Evolutionary conservation across 352 stramenopile species (phyloP).

Genomic region (Globisporangium paddicum): DNA sequence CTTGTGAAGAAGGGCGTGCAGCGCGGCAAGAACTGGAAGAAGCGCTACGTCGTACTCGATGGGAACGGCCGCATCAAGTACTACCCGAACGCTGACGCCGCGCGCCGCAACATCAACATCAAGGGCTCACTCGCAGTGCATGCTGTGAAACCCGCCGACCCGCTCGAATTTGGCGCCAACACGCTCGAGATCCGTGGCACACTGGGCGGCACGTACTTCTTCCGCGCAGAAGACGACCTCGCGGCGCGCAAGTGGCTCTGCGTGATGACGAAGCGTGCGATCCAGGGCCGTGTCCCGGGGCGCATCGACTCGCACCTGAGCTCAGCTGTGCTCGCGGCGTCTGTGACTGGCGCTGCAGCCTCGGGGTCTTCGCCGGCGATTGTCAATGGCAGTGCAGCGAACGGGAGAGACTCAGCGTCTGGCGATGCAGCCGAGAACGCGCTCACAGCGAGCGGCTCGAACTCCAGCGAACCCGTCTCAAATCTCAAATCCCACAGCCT

Average conservation of each 20-base stretch:
- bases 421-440: conserved; percentile 15
- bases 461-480: conserved; percentile 6
- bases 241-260: conserved; percentile 73
- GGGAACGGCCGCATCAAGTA: conserved; percentile 74
- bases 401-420: neutral
- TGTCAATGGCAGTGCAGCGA: neutral
- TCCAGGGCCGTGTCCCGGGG: conserved; percentile 62
- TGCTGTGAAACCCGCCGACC: conserved; percentile 65
- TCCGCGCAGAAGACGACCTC: conserved; percentile 75
- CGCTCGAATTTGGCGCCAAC: conserved; percentile 68
- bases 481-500: conserved; percentile 62
- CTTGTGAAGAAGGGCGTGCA: conserved; percentile 73
- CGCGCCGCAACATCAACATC: conserved; percentile 72
- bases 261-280: conserved; percentile 76
- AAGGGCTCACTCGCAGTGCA: conserved; percentile 76
- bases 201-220: conserved; percentile 77
- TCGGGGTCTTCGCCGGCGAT: neutral
- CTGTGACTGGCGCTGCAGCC: neutral
- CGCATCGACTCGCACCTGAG: conserved; percentile 57
- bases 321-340: conserved; percentile 20
- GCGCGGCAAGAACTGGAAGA: conserved; percentile 81
- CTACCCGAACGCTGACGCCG: conserved; percentile 70
- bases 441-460: neutral
- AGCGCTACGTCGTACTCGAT: conserved; percentile 75
- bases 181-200: conserved; percentile 74